phyloP scores from a whole-genome alignment of 2,329 filamentous ascomycete genomes.

The Albifimbria verrucaria region DNA sequence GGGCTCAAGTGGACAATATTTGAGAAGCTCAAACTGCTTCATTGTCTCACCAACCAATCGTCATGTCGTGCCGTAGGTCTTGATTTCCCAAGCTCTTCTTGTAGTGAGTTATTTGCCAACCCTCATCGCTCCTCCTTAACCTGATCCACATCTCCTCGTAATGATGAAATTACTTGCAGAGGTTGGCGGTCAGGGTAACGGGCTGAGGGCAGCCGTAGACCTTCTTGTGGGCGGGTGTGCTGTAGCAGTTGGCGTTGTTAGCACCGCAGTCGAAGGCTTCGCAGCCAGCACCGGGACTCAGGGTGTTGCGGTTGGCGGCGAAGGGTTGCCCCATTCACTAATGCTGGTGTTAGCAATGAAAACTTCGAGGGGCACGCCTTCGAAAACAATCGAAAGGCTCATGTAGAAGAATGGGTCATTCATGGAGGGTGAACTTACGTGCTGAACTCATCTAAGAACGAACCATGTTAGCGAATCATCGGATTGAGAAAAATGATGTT shows the following conservation, averaged over 20 bases:
- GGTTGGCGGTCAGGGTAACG: conserved; percentile 28
- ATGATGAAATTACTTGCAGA: conserved; percentile 27
- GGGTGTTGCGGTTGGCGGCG: conserved; percentile 28
- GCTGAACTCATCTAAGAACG: conserved; percentile 33
- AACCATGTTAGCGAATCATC: conserved; percentile 6
- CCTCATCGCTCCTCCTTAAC: too few species aligned
- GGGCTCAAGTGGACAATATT: too few species aligned
- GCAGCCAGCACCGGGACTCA: conserved; percentile 34
- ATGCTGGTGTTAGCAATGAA: background rate
- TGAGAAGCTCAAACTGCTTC: too few species aligned
- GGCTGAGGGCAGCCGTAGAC: conserved; percentile 39
- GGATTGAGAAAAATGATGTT: background rate
- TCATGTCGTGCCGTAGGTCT: too few species aligned
- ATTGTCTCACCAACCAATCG: too few species aligned
- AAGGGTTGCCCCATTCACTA: conserved; percentile 38
- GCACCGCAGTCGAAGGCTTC: conserved; percentile 34
- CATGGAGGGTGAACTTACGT: conserved; percentile 16
- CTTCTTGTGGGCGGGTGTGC: conserved; percentile 32
- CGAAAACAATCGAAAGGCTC: background rate
- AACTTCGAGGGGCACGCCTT: background rate
- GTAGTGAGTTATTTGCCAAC: too few species aligned
- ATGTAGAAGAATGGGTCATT: background rate
- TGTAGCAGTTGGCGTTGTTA: conserved; percentile 35
- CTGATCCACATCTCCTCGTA: too few species aligned
- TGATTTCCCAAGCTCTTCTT: too few species aligned